Evolutionary conservation across 2,329 filamentous ascomycete species (phyloP).

Genomic region (Raffaelea albimanens): DNA sequence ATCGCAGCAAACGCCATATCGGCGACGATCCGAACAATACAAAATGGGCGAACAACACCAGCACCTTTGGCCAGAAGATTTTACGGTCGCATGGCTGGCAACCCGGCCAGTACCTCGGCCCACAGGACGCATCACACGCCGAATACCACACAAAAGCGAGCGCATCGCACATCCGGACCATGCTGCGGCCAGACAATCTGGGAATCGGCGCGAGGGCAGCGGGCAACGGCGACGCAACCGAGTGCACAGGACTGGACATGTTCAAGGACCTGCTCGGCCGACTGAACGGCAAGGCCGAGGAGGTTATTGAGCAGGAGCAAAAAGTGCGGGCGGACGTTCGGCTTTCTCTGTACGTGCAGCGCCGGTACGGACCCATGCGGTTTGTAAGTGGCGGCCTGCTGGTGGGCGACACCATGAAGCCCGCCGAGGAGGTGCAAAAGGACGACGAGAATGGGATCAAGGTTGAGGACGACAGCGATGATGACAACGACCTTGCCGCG

Average conservation of each 20-base stretch:
- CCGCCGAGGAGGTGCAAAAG: constrained; percentile 15
- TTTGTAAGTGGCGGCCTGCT: constrained; percentile 80
- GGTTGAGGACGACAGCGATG: constrained; percentile 3
- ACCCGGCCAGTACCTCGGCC: constrained; percentile 74
- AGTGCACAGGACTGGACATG: constrained; percentile 76
- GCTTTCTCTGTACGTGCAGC: constrained; percentile 62
- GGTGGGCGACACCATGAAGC: constrained; percentile 47
- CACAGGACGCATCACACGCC: constrained; percentile 63
- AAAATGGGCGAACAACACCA: constrained; percentile 75
- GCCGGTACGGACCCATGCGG: constrained; percentile 69
- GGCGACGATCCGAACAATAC: constrained; percentile 93
- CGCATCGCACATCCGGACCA: constrained; percentile 74
- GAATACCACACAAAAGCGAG: constrained; percentile 71
- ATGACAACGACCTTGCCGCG: constrained; percentile 16
- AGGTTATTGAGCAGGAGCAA: constrained; percentile 61
- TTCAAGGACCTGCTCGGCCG: constrained; percentile 81
- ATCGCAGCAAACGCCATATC: constrained; percentile 56
- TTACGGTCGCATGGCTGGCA: constrained; percentile 84
- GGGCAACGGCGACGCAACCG: constrained; percentile 50
- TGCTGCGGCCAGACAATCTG: constrained; percentile 82
- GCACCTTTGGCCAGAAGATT: constrained; percentile 81
- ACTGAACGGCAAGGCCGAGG: constrained; percentile 78
- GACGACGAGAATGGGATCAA: neutral
- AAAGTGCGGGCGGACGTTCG: constrained; percentile 59
- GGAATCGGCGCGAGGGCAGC: constrained; percentile 71